Evolutionary conservation across 495 filamentous ascomycete species (phyloP), one percentile per base, ranked within the genome.

Genomic region (Penicillium simplicissimum): DNA sequence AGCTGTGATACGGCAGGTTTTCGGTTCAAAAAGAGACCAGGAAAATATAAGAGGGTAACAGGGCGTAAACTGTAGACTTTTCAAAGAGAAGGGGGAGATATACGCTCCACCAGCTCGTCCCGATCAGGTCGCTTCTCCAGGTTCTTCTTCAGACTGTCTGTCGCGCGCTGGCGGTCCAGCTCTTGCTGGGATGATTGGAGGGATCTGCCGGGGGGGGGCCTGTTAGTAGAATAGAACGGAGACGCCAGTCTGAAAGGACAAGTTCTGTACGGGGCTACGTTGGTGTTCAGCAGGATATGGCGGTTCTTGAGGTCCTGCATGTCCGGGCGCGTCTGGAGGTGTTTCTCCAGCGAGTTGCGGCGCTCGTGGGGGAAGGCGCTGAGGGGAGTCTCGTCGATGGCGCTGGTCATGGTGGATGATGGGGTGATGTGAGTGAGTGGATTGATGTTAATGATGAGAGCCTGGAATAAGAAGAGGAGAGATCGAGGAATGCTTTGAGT

Each of bases 291-390:
- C 45, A 92, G 73, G 64, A 92, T 92, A 65, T 92, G 85, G 52
- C 85, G 74, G 60, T 90, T 82, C 75, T 89, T 91, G 54, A 97
- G 86, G 60, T 96, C 92, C 68, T 92, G 79, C 43, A 85, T 80
- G 21, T 93, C 90, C 11, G 92, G 92, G 38, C 92, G 89, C 58
- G 84, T 85, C 69, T 88, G 85, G 59, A 96, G 83, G 67, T 93
- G 90, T 67, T 90, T 91, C 76, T 95, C 91, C 34, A 97, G 85
- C n/a, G 90, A 92, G 78, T 96, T 88, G 74, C 90, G 90, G 66
- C 93, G 88, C 65, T 87, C 87, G 61, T 83, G 78, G 56, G 89
- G 85, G n/a, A 89, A 88, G 42, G 65, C 65, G 17, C 66, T 57
- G 59, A 78, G 67, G 45, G 78, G 68, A 52, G 73, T 72, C 21